These are phyloP conservation scores for Usnea hakonensis DNA, from an alignment of 495 filamentous ascomycete species.

Conservation along the genomic window DNA sequence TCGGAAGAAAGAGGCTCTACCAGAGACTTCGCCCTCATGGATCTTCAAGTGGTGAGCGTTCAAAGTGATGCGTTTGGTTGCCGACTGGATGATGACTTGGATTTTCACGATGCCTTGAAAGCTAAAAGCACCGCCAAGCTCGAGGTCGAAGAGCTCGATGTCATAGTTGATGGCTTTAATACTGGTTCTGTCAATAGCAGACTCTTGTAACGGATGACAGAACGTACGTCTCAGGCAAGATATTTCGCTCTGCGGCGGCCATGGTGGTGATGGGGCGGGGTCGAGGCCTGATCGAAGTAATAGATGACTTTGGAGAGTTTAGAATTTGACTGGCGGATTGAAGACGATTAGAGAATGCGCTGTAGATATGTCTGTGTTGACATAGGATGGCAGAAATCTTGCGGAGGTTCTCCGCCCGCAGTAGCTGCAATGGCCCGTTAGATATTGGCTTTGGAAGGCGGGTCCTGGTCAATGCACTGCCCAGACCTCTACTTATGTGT, in stretches of 20 bases:
- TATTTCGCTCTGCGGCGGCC: constrained; percentile 16
- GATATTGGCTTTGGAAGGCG: not conserved
- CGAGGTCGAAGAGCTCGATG: constrained; percentile 71
- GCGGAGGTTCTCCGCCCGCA: not conserved
- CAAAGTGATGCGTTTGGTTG: constrained; percentile 62
- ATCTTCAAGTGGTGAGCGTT: constrained; percentile 63
- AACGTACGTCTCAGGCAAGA: constrained; percentile 19
- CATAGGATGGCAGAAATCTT: not conserved
- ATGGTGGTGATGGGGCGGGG: constrained; percentile 4
- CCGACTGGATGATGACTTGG: constrained; percentile 50
- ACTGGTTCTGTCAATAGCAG: constrained; percentile 29
- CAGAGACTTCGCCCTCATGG: constrained; percentile 39
- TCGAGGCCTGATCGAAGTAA: not conserved
- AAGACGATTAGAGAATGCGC: not conserved
- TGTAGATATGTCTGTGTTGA: not conserved
- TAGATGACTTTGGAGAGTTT: not conserved
- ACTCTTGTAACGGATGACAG: not conserved
- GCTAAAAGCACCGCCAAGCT: constrained; percentile 61
- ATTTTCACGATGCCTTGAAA: constrained; percentile 76
- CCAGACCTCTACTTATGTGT: not conserved
- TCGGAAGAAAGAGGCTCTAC: not conserved
- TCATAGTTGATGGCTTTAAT: constrained; percentile 82
- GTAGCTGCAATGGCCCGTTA: not conserved
- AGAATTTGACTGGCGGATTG: not conserved
- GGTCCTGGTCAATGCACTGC: not conserved